Evolutionary conservation across 1,139 yeast species (phyloP), one percentile per base, ranked within the genome.

Genomic region (Candida sanyaensis): DNA sequence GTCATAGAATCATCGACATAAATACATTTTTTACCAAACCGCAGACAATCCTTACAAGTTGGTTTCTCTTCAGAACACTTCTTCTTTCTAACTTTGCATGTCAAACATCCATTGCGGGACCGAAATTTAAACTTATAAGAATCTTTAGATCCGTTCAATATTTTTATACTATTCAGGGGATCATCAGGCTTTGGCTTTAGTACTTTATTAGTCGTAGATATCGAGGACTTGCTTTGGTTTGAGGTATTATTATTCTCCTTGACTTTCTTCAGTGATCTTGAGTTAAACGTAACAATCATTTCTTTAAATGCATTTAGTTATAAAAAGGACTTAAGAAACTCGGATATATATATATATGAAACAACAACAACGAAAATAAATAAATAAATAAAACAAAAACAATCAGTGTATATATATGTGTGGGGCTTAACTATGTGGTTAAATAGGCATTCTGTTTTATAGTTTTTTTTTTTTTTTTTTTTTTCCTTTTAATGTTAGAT

Each of bases 21-120:
- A 10, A 68, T 66, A 60, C 91, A 85, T 30, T 69, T 73, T 43
- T 83, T 71, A 2, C 75, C 69, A 29, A 85, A 63, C 49, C 91
- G 65, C 5, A 59, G 50, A 62, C 91, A 85, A 48, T 85, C 88
- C 0, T 70, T 61, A 58, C 93, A 86, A 2, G 61, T 59, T 2
- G 93, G 93, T 48, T 73, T 73, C 0, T 62, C 62, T 60, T 86
- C 93, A 58, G 86, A 83, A 58, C 93, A 86, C 55, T 88, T 80
- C 63, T 86, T 86, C 71, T 86, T 86, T 37, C 93, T 67, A 42
- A 78, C 74, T 50, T 89, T 81, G 58, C 93, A 86, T 0, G 91
- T 84, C 41, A 84, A 65, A 61, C 93, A 86, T 0, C 93, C 93
- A 54, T 72, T 73, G 54, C 74, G 72, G 2, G 85, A 77, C 47